Percentiles rank a stretch among this genome's conserved stretches.
Conservation (phyloP, 2,329 filamentous ascomycete genomes). For the Cucurbitaria berberidis region DNA sequence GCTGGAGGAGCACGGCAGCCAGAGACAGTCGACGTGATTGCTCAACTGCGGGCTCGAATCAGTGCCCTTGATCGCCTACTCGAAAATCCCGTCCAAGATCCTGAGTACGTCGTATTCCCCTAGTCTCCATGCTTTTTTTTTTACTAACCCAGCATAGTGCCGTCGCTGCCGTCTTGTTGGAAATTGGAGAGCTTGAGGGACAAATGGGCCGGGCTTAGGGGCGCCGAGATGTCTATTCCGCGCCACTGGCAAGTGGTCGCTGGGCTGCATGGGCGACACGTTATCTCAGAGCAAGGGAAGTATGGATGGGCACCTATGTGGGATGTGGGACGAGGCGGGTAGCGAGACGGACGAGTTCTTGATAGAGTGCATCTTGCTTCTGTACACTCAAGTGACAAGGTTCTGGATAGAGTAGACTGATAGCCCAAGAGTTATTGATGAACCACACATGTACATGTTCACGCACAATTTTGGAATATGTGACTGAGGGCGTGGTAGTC, state of each 20-base stretch:
- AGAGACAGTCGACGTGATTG: background rate
- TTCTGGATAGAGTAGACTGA: too few relatives aligned
- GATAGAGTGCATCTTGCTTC: background rate
- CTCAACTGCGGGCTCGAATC: too few relatives aligned
- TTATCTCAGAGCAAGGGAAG: background rate
- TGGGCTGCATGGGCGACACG: background rate
- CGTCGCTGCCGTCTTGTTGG: background rate
- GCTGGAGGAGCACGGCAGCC: background rate
- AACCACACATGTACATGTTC: too few relatives aligned
- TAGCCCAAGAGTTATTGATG: too few relatives aligned
- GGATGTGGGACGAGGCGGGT: background rate
- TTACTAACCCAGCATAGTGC: background rate
- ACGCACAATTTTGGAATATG: too few relatives aligned
- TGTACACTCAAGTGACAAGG: too few relatives aligned
- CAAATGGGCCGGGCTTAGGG: background rate
- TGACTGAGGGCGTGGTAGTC: too few relatives aligned
- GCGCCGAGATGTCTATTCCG: background rate
- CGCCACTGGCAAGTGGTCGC: background rate
- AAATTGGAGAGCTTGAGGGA: background rate
- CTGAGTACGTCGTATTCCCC: background rate
- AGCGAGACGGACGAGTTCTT: background rate
- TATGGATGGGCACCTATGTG: background rate
- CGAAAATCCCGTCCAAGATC: background rate
- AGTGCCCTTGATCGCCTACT: background rate
- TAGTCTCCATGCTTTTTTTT: background rate